These are phyloP conservation scores for Breynia disticha DNA, from an alignment of 441 rosid genomes.

Conservation along the genomic window DNA sequence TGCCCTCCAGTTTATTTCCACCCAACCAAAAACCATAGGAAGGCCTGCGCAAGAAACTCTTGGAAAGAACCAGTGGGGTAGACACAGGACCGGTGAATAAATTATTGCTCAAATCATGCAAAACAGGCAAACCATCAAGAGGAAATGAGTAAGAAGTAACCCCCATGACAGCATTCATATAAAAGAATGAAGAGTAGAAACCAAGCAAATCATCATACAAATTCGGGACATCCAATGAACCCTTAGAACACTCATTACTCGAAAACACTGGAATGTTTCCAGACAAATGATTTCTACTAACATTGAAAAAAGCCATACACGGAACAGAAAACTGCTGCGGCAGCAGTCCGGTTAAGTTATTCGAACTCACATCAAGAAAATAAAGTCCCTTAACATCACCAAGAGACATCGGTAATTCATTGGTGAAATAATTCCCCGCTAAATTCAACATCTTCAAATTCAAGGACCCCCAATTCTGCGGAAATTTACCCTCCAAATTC, in stretches of 20 bases:
- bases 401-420: slow-evolving; percentile 23
- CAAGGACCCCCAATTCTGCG: slow-evolving; percentile 24
- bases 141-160: slow-evolving; percentile 12
- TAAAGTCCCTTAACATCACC: slow-evolving; percentile 24
- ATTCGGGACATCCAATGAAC: slow-evolving; percentile 3
- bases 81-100: slow-evolving; percentile 28
- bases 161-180: slow-evolving; percentile 15
- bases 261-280: slow-evolving; percentile 27
- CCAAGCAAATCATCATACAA: slow-evolving; percentile 16
- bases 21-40: slow-evolving; percentile 31
- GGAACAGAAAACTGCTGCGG: slow-evolving; percentile 24
- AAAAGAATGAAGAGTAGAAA: slow-evolving; percentile 26
- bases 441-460: slow-evolving; percentile 33
- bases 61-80: slow-evolving; percentile 21
- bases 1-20: slow-evolving; percentile 29
- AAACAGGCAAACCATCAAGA: slow-evolving; percentile 18
- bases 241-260: slow-evolving; percentile 18
- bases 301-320: slow-evolving; percentile 35
- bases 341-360: slow-evolving; percentile 30
- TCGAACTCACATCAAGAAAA: slow-evolving; percentile 38
- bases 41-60: slow-evolving; percentile 17
- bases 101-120: slow-evolving; percentile 35
- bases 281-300: slow-evolving; percentile 26
- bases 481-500: slow-evolving; percentile 30
- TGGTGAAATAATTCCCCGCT: slow-evolving; percentile 31